Base-by-base conservation (phyloP, 2,329 filamentous ascomycete genomes). In the Endoconidiophora laricicola region DNA sequence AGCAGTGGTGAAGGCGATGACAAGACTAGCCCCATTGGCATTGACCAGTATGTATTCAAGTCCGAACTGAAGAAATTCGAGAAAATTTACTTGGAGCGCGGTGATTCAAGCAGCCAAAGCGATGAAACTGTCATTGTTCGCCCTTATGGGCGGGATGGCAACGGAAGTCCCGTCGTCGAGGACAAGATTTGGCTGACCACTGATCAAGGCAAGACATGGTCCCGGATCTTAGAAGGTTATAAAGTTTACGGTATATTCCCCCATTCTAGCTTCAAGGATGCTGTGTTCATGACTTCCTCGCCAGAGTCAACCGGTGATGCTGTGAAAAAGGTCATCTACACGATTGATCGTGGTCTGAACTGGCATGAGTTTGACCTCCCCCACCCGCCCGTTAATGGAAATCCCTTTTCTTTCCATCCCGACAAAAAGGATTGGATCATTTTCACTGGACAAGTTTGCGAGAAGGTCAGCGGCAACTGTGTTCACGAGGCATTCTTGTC, bases 121-220 rank as follows among this genome's bases (percentile, higher is more conserved):
- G 85, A 90, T 57, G 90, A 96, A 65, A 90, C 74, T 16, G 66
- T 82, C 55, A 72, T 82, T 54, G 69, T 72, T 51, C 69, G 73
- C 23, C 70, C 72, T 2, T 65, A 66, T 20, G 63, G 62, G 14
- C 57, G 60, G 24, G 52, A 53, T n/a, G 55, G 61, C 3, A 59
- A 58, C 26, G 47, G 24, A 10, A 55, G 62, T 43, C 41, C 40
- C 6, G 57, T 59, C 23, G 57, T 62, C 33, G 71, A 73, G 69
- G 53, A 81, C 69, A 48, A 71, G 53, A 72, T 94, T 16, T 87
- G 73, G 64, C 72, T 93, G 50, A 84, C 85, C 0, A 76, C 79
- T 49, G 79, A 98, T 60, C 90, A 95, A 59, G 91, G 91, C 59
- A 94, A 94, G 66, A 79, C 67, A 2, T 98, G 91, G 90, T 68